Base-by-base conservation (phyloP, 2,329 filamentous ascomycete genomes). In the Capronia americana region DNA sequence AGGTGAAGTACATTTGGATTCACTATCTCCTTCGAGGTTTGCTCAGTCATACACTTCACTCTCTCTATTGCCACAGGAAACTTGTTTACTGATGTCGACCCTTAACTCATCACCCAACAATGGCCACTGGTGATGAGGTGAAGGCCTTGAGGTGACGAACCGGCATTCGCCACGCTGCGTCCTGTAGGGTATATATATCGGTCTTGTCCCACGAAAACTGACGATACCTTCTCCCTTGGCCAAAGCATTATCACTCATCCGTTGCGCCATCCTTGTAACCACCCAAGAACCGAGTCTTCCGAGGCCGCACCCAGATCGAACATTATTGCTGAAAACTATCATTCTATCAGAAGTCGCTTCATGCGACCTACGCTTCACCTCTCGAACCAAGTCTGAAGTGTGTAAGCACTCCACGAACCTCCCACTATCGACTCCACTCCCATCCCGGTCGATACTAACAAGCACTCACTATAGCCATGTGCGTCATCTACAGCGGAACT, bases 391-490 rank as follows among this genome's bases (percentile, higher is more conserved):
- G 7, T 44, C 48, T 26, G 23, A 51, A 51, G 20, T 51, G 10
- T 51, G 48, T 51, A 28, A 23, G 48, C 23, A 11, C 48, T 28
- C 48, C 38, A 44, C 38, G 38, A n/a, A 51, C 1, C 48, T 51
- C 10, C 20, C 48, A 51, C 14, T 8, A 8, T n/a, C 12, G 6
- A 17, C 34, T 41, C 14, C 38, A 44, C 20, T 51, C 48, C 24
- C 48, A 51, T 26, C 48, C 48, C 10, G 14, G 3, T 51, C 48
- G 20, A 14, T 11, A 24, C 20, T 28, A 51, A 51, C 48, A 44
- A 44, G 38, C 48, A 51, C 23, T 20, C 17, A 28, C 20, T 34
- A 23, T 81, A 8, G 90, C 76, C 74, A 90, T 82, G 28, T 85
- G 83, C 28, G 24, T 55, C 17, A 34, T 34, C 26, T 55, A 55